phyloP scores from a whole-genome alignment of 352 stramenopile genomes.

The Phytophthora sojae region DNA sequence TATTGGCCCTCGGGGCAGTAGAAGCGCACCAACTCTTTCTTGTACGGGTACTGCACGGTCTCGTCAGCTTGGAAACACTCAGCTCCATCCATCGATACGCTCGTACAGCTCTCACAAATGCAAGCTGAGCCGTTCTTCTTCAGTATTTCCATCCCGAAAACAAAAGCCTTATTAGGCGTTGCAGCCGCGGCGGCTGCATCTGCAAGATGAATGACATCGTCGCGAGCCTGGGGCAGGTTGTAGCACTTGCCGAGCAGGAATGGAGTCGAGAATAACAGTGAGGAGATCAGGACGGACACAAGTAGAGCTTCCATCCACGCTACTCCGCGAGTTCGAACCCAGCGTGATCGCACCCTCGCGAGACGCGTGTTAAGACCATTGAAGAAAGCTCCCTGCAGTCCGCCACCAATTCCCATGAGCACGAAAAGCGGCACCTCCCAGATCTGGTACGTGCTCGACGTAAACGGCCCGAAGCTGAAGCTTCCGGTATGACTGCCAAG shows the following conservation, averaged over 20 bases:
- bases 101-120: constrained; percentile 73
- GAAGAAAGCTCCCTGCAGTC: constrained; percentile 87
- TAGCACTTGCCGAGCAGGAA: constrained; percentile 76
- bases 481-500: constrained; percentile 75
- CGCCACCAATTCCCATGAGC: constrained; percentile 85
- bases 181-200: constrained; percentile 36
- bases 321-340: constrained; percentile 62
- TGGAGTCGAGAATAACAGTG: constrained; percentile 66
- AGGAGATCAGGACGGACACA: constrained; percentile 65
- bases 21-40: constrained; percentile 93
- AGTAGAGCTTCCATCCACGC: constrained; percentile 70
- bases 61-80: constrained; percentile 77
- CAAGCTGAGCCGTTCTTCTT: constrained; percentile 72
- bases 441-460: constrained; percentile 82
- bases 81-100: constrained; percentile 53
- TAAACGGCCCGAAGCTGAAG: constrained; percentile 79
- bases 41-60: constrained; percentile 80
- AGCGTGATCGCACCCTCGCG: constrained; percentile 57
- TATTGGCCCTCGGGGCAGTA: constrained; percentile 96
- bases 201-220: constrained; percentile 61
- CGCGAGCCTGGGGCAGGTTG: constrained; percentile 58
- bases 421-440: constrained; percentile 90
- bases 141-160: constrained; percentile 76
- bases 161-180: constrained; percentile 61
- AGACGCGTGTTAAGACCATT: constrained; percentile 72